Base-by-base conservation (phyloP, 441 rosid species). In the Syzygium syzygioides region DNA sequence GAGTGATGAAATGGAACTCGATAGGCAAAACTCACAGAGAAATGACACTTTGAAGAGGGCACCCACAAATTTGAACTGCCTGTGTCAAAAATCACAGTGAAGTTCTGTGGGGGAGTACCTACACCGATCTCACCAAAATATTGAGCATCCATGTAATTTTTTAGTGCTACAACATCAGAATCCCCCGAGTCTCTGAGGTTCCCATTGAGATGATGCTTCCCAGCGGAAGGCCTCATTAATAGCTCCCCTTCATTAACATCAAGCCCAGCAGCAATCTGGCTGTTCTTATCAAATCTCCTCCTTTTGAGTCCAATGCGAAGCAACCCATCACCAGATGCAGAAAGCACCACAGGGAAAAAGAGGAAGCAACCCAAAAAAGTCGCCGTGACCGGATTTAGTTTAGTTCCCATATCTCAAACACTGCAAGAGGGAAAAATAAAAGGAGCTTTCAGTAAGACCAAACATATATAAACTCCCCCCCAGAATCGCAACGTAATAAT, bases 21-120 rank as follows among this genome's bases (percentile, higher is more conserved):
- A 30, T 28, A 28, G 79, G 45, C 20, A 45, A 48, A 85, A 91
- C 97, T 95, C 86, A 96, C 99, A n/a, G 99, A 96, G 54, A 95
- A 94, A 87, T 93, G 94, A 91, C 99, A 96, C 91, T 96, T 96
- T 34, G 95, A 90, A 79, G 97, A 96, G 52, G 99, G 99, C 79
- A 96, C 96, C 98, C 97, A 96, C 79, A 96, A 91, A 89, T 96
- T 96, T 87, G 99, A 96, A 91, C 98, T 96, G 54, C 99, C 97
- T 7, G 99, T 96, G 91, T 96, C 99, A 87, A 96, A 96, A 68
- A 96, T 95, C 92, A 96, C 99, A 3, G 97, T 95, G 90, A 96
- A 96, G 83, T 93, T 96, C 88, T 96, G 98, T 28, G 95, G 93
- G 25, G 98, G 99, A 60, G 94, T 93, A 54, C 99, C 98, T 60